Percentiles rank a stretch among this genome's conserved stretches.
These are phyloP conservation scores for Fusarium sulawesiense DNA, from an alignment of 2,329 filamentous ascomycete species.

Conservation along the genomic window DNA sequence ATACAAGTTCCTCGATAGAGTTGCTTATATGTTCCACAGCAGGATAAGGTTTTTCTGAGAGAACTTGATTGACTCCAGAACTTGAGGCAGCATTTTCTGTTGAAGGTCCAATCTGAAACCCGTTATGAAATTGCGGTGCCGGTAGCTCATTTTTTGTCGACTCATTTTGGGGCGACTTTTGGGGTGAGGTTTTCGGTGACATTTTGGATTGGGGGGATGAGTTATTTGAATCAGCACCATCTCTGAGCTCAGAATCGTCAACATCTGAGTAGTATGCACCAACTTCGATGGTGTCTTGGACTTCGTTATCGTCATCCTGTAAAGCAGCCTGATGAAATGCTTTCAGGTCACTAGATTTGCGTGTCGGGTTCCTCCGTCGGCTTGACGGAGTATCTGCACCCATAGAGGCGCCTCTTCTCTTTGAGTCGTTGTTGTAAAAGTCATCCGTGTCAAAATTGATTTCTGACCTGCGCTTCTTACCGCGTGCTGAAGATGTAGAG, in stretches of 20 bases:
- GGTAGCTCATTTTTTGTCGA: conserved; percentile 26
- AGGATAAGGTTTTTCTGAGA: conserved; percentile 20
- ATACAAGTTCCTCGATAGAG: conserved; percentile 28
- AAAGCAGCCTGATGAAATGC: conserved; percentile 48
- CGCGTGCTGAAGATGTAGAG: conserved; percentile 50
- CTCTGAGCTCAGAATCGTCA: conserved; percentile 48
- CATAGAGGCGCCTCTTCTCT: conserved; percentile 54
- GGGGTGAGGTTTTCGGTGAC: conserved; percentile 31
- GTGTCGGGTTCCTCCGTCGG: conserved; percentile 55
- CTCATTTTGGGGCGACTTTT: conserved; percentile 22
- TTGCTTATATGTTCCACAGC: conserved; percentile 28
- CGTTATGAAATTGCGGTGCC: conserved; percentile 18
- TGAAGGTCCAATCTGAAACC: conserved; percentile 1
- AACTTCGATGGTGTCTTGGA: conserved; percentile 69
- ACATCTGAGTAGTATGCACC: conserved; percentile 55
- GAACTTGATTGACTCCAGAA: conserved; percentile 11
- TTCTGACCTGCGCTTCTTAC: conserved; percentile 53
- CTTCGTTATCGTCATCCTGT: conserved; percentile 59
- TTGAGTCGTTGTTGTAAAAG: conserved; percentile 44
- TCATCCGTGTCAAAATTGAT: conserved; percentile 52
- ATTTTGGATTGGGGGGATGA: conserved; percentile 47
- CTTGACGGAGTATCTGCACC: conserved; percentile 52
- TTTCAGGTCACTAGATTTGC: conserved; percentile 52
- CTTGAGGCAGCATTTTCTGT: conserved; percentile 7
- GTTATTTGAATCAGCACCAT: conserved; percentile 43